Conservation (phyloP, 2,329 filamentous ascomycete genomes). For the Phialemonium atrogriseum region DNA sequence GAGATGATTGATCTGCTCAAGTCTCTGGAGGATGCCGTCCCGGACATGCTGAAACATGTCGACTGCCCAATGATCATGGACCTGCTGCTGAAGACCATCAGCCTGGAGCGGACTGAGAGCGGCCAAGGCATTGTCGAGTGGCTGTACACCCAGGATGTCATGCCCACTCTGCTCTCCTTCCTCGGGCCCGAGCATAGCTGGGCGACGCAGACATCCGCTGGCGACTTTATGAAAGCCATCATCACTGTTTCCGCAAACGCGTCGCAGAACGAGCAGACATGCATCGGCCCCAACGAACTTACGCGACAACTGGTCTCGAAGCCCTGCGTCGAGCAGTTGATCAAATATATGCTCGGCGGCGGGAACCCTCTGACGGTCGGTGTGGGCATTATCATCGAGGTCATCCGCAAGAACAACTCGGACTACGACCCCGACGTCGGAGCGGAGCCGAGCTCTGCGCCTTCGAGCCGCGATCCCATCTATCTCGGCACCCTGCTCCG, state of each 20-base stretch:
- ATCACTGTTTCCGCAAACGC: constrained; percentile 98
- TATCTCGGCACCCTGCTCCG: constrained; percentile 87
- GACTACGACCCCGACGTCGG: constrained; percentile 95
- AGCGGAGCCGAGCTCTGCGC: constrained; percentile 67
- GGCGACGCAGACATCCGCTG: constrained; percentile 90
- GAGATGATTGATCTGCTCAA: constrained; percentile 93
- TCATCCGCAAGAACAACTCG: constrained; percentile 98
- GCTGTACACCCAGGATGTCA: constrained; percentile 82
- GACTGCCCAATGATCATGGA: constrained; percentile 99
- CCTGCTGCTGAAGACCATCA: constrained; percentile 91
- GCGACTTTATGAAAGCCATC: constrained; percentile 96
- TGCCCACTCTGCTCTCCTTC: constrained; percentile 79
- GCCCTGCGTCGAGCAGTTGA: constrained; percentile 73
- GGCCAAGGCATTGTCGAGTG: constrained; percentile 96
- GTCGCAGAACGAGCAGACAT: constrained; percentile 96
- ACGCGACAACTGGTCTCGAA: constrained; percentile 90
- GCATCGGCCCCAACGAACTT: constrained; percentile 94
- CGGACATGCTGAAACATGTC: constrained; percentile 83
- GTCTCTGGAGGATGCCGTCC: constrained; percentile 69
- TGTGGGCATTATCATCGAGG: constrained; percentile 95
- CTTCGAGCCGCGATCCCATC: constrained; percentile 84
- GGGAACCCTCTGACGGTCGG: constrained; percentile 93
- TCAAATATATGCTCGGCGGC: constrained; percentile 83
- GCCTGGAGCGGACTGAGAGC: constrained; percentile 83
- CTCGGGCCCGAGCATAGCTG: constrained; percentile 77